phyloP scores from a whole-genome alignment of 2,329 filamentous ascomycete genomes.

The Chaetoscypha palmicola region DNA sequence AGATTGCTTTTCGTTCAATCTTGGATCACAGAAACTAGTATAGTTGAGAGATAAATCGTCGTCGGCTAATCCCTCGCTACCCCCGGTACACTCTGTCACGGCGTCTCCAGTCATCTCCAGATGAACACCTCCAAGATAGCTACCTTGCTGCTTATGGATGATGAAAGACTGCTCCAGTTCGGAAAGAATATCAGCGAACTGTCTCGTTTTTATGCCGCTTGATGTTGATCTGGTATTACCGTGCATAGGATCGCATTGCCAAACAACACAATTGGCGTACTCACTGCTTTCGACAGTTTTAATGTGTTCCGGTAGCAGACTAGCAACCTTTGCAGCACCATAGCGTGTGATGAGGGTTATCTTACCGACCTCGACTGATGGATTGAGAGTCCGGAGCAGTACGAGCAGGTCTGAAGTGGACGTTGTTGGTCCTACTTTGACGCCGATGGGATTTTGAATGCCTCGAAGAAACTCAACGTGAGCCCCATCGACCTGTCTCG shows the following conservation, averaged over 20 bases:
- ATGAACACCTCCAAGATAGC: constrained; percentile 88
- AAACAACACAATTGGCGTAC: constrained; percentile 63
- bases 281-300: constrained; percentile 77
- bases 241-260: constrained; percentile 99
- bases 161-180: constrained; percentile 78
- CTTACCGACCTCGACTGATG: constrained; percentile 74
- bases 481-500: constrained; percentile 82
- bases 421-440: constrained; percentile 92
- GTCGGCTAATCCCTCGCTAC: constrained; percentile 78
- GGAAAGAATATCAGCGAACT: constrained; percentile 81
- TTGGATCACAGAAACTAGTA: constrained; percentile 90
- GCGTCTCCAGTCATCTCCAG: constrained; percentile 92
- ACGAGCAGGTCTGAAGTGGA: constrained; percentile 65
- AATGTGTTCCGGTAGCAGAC: constrained; percentile 78
- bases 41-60: constrained; percentile 87
- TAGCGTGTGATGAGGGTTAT: constrained; percentile 96
- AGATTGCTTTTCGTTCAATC: constrained; percentile 96
- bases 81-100: constrained; percentile 92
- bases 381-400: constrained; percentile 82
- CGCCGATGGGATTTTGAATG: constrained; percentile 89
- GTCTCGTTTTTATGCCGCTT: constrained; percentile 81
- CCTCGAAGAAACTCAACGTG: constrained; percentile 98
- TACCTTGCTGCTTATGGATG: constrained; percentile 77
- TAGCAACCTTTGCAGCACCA: constrained; percentile 68
- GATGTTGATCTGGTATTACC: constrained; percentile 67